Evolutionary conservation across 2,329 filamentous ascomycete genomes (phyloP), one percentile per base, ranked within the genome.

Genomic region (Sarocladium oryzae): DNA sequence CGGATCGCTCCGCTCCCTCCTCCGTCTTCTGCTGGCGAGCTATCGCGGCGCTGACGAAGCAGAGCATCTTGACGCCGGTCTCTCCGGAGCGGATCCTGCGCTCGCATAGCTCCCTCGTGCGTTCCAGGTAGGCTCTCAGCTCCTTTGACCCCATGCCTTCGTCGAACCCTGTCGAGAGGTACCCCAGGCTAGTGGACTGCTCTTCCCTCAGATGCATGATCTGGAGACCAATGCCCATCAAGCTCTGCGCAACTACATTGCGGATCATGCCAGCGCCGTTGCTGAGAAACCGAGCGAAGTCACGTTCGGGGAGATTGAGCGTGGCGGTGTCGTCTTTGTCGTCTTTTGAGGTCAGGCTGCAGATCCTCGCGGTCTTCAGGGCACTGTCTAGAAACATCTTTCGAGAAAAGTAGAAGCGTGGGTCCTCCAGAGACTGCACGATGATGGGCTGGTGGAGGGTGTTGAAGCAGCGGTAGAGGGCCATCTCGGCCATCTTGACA

Each of bases 361-460:
- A 65, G 9, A 69, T 62, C 45, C 65, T 61, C 1, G 62, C 57
- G 7, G 69, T 57, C 51, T 68, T 69, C 45, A 70, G 58, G 1
- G 66, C 67, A 9, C 65, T 67, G 56, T 77, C 74, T 9, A 76
- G 65, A 37, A 68, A 69, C 48, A 77, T 70, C 53, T 78, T 77
- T 18, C 75, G 70, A 0, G 76, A 79, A 60, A 76, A 80, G 60
- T 77, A 77, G 54, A 73, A 78, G 1, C 68, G 66, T 0, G 75
- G 72, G 35, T 78, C 68, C 1, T 68, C 62, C 11, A 70, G 65
- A 0, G 76, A 72, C 13, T 67, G 64, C 5, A 63, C 60, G 23
- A 77, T 66, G 62, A 74, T 72, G 0, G 73, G 72, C 33, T 77
- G 74, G 55, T 85, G 80, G 0, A 85, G 70, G 0, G 73, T 70